phyloP scores from a whole-genome alignment of 2,329 filamentous ascomycete genomes.

The Metarhizium humberi region DNA sequence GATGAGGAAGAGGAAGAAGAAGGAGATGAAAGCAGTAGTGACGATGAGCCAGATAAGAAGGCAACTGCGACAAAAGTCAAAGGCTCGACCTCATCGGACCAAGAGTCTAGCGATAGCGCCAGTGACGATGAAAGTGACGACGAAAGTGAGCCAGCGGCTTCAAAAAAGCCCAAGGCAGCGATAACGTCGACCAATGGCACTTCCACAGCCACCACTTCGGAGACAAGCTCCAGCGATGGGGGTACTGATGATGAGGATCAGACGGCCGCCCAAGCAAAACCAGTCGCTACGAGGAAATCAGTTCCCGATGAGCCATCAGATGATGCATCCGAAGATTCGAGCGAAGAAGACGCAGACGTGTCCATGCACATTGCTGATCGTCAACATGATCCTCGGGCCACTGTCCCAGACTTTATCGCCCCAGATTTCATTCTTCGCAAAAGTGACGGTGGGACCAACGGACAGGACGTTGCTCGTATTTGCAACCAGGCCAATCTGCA shows the following conservation, averaged over 20 bases:
- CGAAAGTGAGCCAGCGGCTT: constrained; percentile 4
- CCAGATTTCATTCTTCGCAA: constrained; percentile 47
- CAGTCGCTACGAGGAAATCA: not conserved
- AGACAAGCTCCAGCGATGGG: constrained; percentile 14
- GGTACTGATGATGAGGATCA: constrained; percentile 14
- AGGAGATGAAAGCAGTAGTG: constrained; percentile 2
- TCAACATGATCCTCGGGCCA: constrained; percentile 21
- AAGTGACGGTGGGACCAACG: constrained; percentile 25
- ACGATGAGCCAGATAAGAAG: constrained; percentile 10
- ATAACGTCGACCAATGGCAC: constrained; percentile 12
- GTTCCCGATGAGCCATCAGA: not conserved
- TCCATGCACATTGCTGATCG: constrained; percentile 30
- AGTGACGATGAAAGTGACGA: constrained; percentile 9
- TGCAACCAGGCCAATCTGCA: constrained; percentile 50
- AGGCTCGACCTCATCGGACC: not conserved
- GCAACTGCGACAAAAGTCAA: constrained; percentile 1
- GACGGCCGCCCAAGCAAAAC: not conserved
- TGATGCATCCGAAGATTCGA: constrained; percentile 12
- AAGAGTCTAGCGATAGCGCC: constrained; percentile 17
- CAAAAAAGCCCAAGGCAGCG: constrained; percentile 10
- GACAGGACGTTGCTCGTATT: constrained; percentile 40
- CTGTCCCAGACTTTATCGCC: constrained; percentile 35
- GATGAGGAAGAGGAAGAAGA: constrained; percentile 11
- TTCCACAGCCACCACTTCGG: constrained; percentile 4
- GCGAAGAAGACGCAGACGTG: constrained; percentile 26